These are phyloP conservation scores for Backusella psychrophila DNA, from an alignment of 192 early-diverging fungal species.

Conservation along the genomic window DNA sequence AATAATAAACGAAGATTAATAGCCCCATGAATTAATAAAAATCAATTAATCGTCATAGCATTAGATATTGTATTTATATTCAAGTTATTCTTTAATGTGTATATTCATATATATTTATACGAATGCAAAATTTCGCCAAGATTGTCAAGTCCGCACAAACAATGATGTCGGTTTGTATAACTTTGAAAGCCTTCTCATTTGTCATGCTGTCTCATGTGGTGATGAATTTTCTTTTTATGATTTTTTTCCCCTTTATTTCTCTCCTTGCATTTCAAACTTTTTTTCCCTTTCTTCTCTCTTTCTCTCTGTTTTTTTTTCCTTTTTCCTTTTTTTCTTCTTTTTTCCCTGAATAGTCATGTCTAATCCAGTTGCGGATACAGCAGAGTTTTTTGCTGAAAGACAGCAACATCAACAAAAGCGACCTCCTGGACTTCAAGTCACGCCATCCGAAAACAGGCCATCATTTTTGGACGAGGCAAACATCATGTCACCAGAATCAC, in stretches of 20 bases:
- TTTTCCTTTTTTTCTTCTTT: slow-evolving; percentile 5
- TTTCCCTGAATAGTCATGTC: slow-evolving; percentile 12
- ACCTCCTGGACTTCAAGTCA: neutral
- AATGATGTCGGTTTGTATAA: neutral
- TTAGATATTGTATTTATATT: neutral
- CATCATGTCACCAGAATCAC: neutral
- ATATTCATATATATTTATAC: too few relatives aligned
- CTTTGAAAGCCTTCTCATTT: neutral
- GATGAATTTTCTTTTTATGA: neutral
- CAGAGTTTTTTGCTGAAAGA: slow-evolving; percentile 16
- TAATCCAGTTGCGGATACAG: slow-evolving; percentile 27
- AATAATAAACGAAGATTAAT: neutral
- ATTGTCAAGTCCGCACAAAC: neutral
- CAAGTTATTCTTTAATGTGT: neutral
- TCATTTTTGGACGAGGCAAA: neutral
- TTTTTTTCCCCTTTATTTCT: neutral
- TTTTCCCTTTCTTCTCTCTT: neutral
- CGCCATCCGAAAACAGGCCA: neutral
- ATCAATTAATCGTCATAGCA: too few relatives aligned
- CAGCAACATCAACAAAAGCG: neutral
- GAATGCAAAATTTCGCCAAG: neutral
- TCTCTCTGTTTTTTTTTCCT: neutral
- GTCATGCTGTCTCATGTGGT: neutral
- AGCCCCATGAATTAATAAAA: neutral
- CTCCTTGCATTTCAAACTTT: neutral